A percentile compares a stretch with the other conserved stretches of the same genome.
Evolutionary conservation across 176 grass and related monocot genomes (phyloP).

Genomic region (Ensete glaucum): DNA sequence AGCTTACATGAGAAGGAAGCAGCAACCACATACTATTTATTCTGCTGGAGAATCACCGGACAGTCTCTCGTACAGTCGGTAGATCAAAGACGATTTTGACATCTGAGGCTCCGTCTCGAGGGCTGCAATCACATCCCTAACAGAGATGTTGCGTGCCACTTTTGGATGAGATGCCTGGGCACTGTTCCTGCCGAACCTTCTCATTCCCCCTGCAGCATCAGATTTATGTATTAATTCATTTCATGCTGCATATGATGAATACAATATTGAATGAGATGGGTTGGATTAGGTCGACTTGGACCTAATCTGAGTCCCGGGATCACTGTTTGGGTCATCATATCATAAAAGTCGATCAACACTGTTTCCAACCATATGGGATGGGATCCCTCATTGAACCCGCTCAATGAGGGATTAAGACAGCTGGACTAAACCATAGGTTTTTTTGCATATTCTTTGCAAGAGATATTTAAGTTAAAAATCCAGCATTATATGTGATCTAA

Average conservation of each 20-base stretch:
- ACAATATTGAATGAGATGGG: too few relatives aligned
- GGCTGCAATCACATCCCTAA: constrained; percentile 76
- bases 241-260: background rate
- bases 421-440: too few relatives aligned
- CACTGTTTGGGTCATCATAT: too few relatives aligned
- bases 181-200: constrained; percentile 29
- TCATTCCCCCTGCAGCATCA: constrained; percentile 33
- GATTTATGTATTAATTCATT: constrained; percentile 13
- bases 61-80: constrained; percentile 40
- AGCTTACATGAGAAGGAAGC: too few relatives aligned
- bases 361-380: too few relatives aligned
- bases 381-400: too few relatives aligned
- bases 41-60: constrained; percentile 9
- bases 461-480: background rate
- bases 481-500: background rate
- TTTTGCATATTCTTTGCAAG: too few relatives aligned
- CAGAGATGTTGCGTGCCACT: constrained; percentile 46
- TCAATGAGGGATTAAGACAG: background rate
- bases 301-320: too few relatives aligned
- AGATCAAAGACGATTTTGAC: constrained; percentile 74
- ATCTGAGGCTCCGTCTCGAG: constrained; percentile 83
- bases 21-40: background rate
- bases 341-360: too few relatives aligned
- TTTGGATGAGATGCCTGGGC: constrained; percentile 17
- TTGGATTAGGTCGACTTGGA: too few relatives aligned